Evolutionary conservation across 371 early-diverging fungal genomes (phyloP), one percentile per base, ranked within the genome.

Genomic region (Mortierella sp.): DNA sequence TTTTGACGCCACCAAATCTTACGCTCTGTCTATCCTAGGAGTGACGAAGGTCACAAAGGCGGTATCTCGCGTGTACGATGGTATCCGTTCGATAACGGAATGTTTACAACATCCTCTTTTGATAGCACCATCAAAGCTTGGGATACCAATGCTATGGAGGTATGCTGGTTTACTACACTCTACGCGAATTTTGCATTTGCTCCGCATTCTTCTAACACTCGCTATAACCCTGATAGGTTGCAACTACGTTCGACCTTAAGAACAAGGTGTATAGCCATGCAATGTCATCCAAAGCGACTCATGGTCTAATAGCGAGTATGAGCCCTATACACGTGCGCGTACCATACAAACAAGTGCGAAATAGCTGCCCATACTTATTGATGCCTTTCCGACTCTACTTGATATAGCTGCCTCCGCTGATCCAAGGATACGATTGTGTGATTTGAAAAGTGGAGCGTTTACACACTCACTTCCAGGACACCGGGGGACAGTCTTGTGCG

Each of bases 31-130:
- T 40, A 6, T 28, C 8, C 29, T 41, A 63, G 59, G 40, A 88
- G 86, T 49, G 54, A 54, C 4, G 54, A 81, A 37, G 83, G 86
- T 27, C 94, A 95, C 79, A 55, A 74, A 43, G 89, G 86, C 63
- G 83, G 86, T 19, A 83, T 94, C 5, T 87, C 94, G 7, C 85
- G 85, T n/a, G 86, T 92, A 0, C 71, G 81, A 2, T 96, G 96
- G 96, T 95, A 92, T 60, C 93, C 94, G 1, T 84, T 91, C 51
- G 95, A 96, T 73, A 88, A 87, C 7, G 95, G 96, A 47, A 84
- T 95, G 82, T 93, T 96, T 70, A 86, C 92, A 0, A 92, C 93
- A 3, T 88, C 91, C 0, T 94, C 96, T 0, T 89, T 89, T 61
- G 96, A 96, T 74, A 78, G 83, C 25, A 88, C 90, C 0, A 80